Percentiles rank a stretch among this genome's conserved stretches.
These are phyloP conservation scores for Deuterostichococcus epilithicus DNA, from an alignment of 139 green algal species.

Conservation along the genomic window DNA sequence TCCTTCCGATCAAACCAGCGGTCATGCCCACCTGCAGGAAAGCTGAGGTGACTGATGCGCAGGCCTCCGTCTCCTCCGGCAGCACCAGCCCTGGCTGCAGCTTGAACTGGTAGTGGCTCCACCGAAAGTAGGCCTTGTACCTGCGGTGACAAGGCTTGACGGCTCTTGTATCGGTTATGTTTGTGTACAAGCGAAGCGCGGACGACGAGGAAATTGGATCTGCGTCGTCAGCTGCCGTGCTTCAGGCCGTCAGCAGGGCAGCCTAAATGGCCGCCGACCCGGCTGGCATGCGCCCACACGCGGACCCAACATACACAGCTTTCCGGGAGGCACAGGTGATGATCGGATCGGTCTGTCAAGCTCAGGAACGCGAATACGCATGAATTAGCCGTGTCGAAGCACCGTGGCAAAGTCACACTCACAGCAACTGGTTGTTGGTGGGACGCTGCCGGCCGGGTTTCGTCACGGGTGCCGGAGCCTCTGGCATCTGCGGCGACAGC, in stretches of 20 bases:
- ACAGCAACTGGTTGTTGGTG: conserved; percentile 94
- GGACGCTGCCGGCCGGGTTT: conserved; percentile 50
- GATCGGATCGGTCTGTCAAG: not conserved
- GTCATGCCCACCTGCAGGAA: conserved; percentile 73
- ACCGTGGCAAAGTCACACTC: conserved; percentile 27
- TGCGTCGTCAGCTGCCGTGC: not conserved
- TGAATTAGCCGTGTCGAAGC: not conserved
- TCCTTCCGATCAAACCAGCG: no score
- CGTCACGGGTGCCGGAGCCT: no score
- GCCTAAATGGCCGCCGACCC: not conserved
- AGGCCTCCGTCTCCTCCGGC: conserved; percentile 80
- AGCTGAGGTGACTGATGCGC: conserved; percentile 85
- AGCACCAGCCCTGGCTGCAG: conserved; percentile 39
- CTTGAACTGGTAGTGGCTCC: conserved; percentile 76
- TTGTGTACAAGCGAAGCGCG: conserved; percentile 2
- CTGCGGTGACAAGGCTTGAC: conserved; percentile 22
- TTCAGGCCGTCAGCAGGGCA: not conserved
- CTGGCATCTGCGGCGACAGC: no score
- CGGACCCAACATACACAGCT: no score
- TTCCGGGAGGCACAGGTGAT: not conserved
- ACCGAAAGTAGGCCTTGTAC: conserved; percentile 89
- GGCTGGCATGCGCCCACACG: not conserved
- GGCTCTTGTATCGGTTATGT: not conserved
- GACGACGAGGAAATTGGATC: not conserved
- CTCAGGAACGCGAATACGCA: not conserved